Conservation (phyloP, 257 asterid genomes). For the Nicotiana benthamiana region DNA sequence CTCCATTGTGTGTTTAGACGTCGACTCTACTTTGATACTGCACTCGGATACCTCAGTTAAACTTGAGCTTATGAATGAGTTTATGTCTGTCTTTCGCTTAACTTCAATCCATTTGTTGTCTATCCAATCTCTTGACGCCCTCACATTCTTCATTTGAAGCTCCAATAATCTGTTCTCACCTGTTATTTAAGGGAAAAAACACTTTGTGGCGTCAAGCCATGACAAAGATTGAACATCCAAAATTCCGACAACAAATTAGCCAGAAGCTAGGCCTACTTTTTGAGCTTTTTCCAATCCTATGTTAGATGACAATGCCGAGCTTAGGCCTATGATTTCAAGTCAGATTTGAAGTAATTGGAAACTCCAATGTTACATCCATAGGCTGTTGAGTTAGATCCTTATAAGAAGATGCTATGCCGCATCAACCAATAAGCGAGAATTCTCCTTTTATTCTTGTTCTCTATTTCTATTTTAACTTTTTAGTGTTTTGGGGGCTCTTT, state of each 20-base stretch:
- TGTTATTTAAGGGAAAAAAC: not conserved
- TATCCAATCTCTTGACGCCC: slow-evolving; percentile 59
- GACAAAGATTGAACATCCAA: not conserved
- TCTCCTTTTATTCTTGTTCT: not conserved
- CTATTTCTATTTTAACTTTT: not conserved
- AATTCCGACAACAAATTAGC: not conserved
- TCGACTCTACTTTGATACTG: not conserved
- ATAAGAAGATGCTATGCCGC: not conserved
- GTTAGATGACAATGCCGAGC: not conserved
- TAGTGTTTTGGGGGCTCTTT: not conserved
- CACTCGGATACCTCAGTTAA: not conserved
- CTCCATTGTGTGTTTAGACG: not conserved
- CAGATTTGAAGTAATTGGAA: not conserved
- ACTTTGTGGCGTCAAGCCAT: not conserved
- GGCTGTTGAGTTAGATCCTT: not conserved
- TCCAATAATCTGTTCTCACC: slow-evolving; percentile 37
- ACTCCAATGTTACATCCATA: not conserved
- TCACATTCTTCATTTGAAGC: slow-evolving; percentile 25
- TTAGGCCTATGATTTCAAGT: not conserved
- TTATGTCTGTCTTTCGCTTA: slow-evolving; percentile 29
- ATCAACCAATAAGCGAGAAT: not conserved
- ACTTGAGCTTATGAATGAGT: slow-evolving; percentile 20
- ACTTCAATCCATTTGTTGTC: slow-evolving; percentile 38
- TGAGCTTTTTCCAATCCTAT: not conserved
- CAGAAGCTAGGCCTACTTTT: not conserved